Evolutionary conservation across 768 basidiomycete genomes (phyloP).

Genomic region (Rhizopogon roseolus): DNA sequence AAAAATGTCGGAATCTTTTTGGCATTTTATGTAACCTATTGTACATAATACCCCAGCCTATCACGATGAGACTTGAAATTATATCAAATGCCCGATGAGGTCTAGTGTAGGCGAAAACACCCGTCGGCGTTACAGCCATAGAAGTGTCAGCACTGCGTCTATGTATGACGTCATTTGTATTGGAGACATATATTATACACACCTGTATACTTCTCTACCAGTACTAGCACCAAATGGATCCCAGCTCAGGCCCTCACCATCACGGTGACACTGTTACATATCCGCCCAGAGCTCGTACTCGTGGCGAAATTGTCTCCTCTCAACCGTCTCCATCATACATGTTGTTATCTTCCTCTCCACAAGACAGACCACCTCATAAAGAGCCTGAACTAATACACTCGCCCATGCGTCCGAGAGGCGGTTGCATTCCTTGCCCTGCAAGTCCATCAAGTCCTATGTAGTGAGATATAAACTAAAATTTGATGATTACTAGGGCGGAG

Average conservation of each 20-base stretch:
- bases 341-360: slow-evolving; percentile 2
- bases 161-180: not conserved
- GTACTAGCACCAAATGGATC: not conserved
- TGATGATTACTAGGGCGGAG: slow-evolving; percentile 22
- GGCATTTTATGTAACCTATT: too few relatives aligned
- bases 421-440: slow-evolving; percentile 30
- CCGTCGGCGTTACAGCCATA: too few relatives aligned
- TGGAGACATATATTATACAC: not conserved
- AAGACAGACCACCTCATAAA: not conserved
- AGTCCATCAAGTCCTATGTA: not conserved
- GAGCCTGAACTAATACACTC: slow-evolving; percentile 3
- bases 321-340: slow-evolving; percentile 14
- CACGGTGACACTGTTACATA: not conserved
- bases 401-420: slow-evolving; percentile 23
- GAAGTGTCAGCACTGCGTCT: too few relatives aligned
- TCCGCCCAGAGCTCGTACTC: slow-evolving; percentile 4
- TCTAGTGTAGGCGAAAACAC: too few relatives aligned
- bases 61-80: too few relatives aligned
- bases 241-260: not conserved
- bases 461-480: not conserved
- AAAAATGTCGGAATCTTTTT: too few relatives aligned
- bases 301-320: slow-evolving; percentile 8
- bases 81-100: too few relatives aligned
- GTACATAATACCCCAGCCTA: too few relatives aligned
- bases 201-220: not conserved